A percentile compares a stretch with the other conserved stretches of the same genome.
Evolutionary conservation across 768 basidiomycete genomes (phyloP).

Genomic region (Phallus indusiatus): DNA sequence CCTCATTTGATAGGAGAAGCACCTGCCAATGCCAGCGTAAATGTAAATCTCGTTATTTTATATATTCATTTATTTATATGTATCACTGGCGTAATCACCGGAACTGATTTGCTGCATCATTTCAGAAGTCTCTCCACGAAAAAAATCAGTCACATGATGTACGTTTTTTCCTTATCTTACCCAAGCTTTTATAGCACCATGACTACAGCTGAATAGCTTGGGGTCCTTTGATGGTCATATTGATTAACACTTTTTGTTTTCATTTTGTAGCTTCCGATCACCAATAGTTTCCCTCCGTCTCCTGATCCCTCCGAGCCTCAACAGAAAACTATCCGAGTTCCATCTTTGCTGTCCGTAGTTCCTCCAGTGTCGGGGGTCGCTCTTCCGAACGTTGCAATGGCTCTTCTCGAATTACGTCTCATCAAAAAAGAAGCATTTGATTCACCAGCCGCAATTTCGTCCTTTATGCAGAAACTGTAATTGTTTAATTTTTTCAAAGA

Average conservation of each 20-base stretch:
- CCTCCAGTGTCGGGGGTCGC: slow-evolving; percentile 14
- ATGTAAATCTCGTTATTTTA: background rate
- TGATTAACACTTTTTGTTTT: too few species aligned
- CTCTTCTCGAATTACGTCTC: background rate
- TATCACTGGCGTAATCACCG: background rate
- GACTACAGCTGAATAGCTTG: too few species aligned
- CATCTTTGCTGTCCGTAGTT: slow-evolving; percentile 10
- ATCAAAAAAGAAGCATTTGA: slow-evolving; percentile 4
- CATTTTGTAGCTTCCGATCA: background rate
- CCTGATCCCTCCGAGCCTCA: slow-evolving; percentile 5
- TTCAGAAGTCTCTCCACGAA: background rate
- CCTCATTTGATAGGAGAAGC: slow-evolving; percentile 8
- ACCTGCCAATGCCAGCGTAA: background rate
- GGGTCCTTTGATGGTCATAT: too few species aligned
- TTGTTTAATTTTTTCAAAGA: background rate
- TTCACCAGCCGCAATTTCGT: background rate
- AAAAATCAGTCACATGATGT: background rate
- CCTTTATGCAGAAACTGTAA: slow-evolving; percentile 6
- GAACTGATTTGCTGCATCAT: background rate
- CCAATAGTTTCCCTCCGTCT: background rate
- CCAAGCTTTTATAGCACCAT: background rate
- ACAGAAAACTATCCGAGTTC: background rate
- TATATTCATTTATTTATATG: background rate
- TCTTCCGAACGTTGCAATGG: background rate
- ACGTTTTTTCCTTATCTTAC: background rate